Evolutionary conservation across 2,329 filamentous ascomycete species (phyloP), one percentile per base, ranked within the genome.

Genomic region (Fusarium praegraminearum): DNA sequence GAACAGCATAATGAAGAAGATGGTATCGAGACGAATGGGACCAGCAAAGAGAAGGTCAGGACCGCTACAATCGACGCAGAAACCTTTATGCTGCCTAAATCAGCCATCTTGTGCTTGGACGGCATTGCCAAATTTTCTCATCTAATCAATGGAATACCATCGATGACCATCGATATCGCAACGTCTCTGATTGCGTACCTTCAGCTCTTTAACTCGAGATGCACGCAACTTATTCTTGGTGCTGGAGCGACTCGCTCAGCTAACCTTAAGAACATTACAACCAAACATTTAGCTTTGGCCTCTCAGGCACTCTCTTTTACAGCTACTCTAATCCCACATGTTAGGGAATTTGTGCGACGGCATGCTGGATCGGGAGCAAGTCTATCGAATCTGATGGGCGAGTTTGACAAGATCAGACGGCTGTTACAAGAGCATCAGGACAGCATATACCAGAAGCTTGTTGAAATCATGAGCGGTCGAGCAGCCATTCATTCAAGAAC

Each of bases 161-260:
- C 91, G 65, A 94, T 98, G 89, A 92, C 93, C 2, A 85, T 90
- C 3, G 94, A 98, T 62, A 90, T 98, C 55, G 92, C 93, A 0
- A 84, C 87, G 4, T 91, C 90, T 1, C 86, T 99, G 13, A 84
- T 98, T 43, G 91, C 96, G 24, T 97, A 97, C 76, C 85, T 98
- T 16, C 93, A 96, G 70, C 86, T 97, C 6, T 99, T 98, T 85
- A 98, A 99, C 79, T 98, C 94, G 4, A 91, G 96, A 22, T 94
- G 94, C 61, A 97, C 92, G n/a, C 96, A 99, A 78, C 87, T 99
- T 61, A 98, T 99, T 69, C 89, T 99, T 9, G 96, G 96, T 2
- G 96, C 96, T 2, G 96, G 96, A 7, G 96, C 96, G 6, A 98
- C 93, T 7, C 86, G 89, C 36, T 94, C 92, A 26, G 96, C 94